Evolutionary conservation across 2,329 filamentous ascomycete species (phyloP), one percentile per base, ranked within the genome.

Genomic region (Lachnellula willkommii): DNA sequence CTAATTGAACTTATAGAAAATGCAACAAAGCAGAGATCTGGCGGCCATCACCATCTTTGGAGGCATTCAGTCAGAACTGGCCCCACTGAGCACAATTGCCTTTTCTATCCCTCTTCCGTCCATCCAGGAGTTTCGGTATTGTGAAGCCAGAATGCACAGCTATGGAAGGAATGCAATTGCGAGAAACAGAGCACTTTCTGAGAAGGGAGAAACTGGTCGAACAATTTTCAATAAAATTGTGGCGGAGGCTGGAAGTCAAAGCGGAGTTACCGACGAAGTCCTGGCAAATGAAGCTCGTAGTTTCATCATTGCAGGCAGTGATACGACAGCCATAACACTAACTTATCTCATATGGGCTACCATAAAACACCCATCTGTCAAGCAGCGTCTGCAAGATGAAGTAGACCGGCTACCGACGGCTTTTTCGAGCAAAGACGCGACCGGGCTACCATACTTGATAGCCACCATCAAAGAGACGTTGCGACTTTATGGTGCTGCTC

Each of bases 281-380:
- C 26, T 58, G 5, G 20, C 36, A n/a, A 28, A 32, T 5, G 55
- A 60, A 53, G 58, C 58, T 5, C 43, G 45, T 15, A 47, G 43
- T 11, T 42, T 73, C 36, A 69, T 73, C 17, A 65, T 72, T 37
- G 71, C 71, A 32, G 71, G 71, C 5, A 71, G 68, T 39, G 74
- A 76, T 57, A 76, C 74, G 11, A 74, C 73, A 0, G 66, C 73
- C 15, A 68, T 68, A 0, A 69, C 72, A 1, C 58, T 76, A 39
- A 69, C 71, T 5, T 60, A 58, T 56, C 46, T 60, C 14, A 43
- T 58, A 12, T 60, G 56, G 58, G 50, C 47, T 5, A 42, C 55
- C 15, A 40, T 58, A 32, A 58, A 58, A 11, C 28, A 53, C 17
- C 42, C 50, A 17, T 22, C 45, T n/a, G n/a, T 55, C 12, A 40